Evolutionary conservation across 345 rosid species (phyloP), one percentile per base, ranked within the genome.

Genomic region (Durio zibethinus): DNA sequence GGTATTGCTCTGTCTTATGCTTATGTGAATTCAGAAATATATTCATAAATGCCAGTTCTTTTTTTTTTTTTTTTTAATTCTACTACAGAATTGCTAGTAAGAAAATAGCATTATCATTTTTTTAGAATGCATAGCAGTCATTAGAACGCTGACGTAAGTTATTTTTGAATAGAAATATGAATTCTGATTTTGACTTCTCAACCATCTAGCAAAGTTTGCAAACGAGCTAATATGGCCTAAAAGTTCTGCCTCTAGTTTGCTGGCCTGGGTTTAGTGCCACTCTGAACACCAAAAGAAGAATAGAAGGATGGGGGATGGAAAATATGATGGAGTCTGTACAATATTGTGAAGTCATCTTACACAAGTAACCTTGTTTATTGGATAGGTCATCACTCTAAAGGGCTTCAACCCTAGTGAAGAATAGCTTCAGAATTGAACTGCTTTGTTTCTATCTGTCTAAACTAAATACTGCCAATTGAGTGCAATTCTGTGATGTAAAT

Each of bases 1-100:
- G 99, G 99, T 96, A 96, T 60, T 53, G 77, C 80, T 65, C 70
- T 50, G 38, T n/a, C 68, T 80, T 35, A 67, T 79, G 27, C 43
- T 73, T 78, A 72, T 75, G 12, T 74, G 43, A 79, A 40, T 60
- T 73, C 21, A 54, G 53, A 71, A 67, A 35, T 56, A 70, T 23
- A 53, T 62, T 29, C 42, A 45, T 50, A 40, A 5, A 43, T 38
- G 64, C 10, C 67, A 10, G 1, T 2, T 31, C 33, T 31, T 2
- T 31, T 6, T 38, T 38, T 38, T 27, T 33, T 63, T 20, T 36
- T 47, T 35, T 62, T 27, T 1, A 1, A 38, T 33, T 42, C 20
- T 3, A 33, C 47, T 10, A 27, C 23, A 47, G 20, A 23, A 43
- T 42, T 36, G n/a, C n/a, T 74, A 11, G 6, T n/a, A 53, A 10